Evolutionary conservation across 192 early-diverging fungal species (phyloP).

Genomic region (Linnemannia elongata): DNA sequence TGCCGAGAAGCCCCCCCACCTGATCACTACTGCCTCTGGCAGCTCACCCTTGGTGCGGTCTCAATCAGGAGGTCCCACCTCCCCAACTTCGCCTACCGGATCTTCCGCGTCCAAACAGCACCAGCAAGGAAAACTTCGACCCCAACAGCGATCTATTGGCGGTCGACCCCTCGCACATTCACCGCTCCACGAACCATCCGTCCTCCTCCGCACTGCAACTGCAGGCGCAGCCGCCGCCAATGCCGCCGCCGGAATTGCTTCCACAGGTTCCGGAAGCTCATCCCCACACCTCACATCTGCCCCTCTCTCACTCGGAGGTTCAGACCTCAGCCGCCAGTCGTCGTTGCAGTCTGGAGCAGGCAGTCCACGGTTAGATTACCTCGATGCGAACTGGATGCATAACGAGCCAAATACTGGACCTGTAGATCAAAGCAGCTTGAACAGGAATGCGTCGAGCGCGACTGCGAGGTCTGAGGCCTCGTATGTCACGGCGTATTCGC

Average conservation of each 20-base stretch:
- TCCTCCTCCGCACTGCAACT: slow-evolving; percentile 28
- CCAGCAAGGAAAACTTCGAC: background rate
- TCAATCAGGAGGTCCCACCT: background rate
- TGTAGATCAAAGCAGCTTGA: background rate
- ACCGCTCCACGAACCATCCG: slow-evolving; percentile 30
- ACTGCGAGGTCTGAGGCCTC: slow-evolving; percentile 30
- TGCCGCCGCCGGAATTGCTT: background rate
- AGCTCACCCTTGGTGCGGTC: background rate
- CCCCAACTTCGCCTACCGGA: background rate
- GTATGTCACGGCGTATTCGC: slow-evolving; percentile 36
- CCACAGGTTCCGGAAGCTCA: background rate
- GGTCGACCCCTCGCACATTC: slow-evolving; percentile 38
- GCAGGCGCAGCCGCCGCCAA: background rate
- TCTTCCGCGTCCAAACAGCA: background rate
- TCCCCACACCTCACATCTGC: background rate
- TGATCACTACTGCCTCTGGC: background rate
- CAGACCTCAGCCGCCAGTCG: slow-evolving; percentile 27
- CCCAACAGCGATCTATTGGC: background rate
- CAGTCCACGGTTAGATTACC: slow-evolving; percentile 19
- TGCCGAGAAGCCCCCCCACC: background rate
- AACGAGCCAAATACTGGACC: background rate
- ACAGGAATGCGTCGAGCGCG: slow-evolving; percentile 29
- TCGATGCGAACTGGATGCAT: slow-evolving; percentile 6
- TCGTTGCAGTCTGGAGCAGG: slow-evolving; percentile 16
- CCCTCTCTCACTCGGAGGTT: background rate